Conservation (phyloP, 2,329 filamentous ascomycete species). For the Gaeumannomyces tritici region DNA sequence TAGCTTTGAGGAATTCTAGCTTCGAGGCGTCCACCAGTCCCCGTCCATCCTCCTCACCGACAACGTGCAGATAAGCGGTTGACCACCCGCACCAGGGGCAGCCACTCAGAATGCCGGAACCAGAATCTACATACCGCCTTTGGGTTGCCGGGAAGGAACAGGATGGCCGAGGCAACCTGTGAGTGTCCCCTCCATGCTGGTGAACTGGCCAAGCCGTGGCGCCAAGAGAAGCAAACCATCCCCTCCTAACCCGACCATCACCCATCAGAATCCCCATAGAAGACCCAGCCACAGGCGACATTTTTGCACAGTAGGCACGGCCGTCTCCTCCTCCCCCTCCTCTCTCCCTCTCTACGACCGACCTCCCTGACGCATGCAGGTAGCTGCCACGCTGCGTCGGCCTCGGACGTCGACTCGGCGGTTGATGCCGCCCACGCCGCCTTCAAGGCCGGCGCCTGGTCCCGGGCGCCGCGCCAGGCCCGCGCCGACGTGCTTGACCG, state of each 20-base stretch:
- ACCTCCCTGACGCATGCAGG: slow-evolving; percentile 2
- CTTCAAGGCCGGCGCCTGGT: slow-evolving; percentile 46
- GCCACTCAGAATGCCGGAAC: too few relatives aligned
- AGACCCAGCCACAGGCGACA: slow-evolving; percentile 15
- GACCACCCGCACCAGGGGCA: too few relatives aligned
- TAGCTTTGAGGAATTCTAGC: too few relatives aligned
- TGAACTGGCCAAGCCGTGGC: background rate
- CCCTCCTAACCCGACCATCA: background rate
- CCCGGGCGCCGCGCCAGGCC: slow-evolving; percentile 41
- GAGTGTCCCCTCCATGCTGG: background rate
- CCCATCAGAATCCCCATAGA: slow-evolving; percentile 15
- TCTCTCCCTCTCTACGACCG: background rate
- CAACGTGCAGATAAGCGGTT: too few relatives aligned
- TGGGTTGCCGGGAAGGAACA: slow-evolving; percentile 12
- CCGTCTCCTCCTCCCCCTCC: background rate
- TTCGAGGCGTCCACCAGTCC: too few relatives aligned
- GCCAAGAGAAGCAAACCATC: background rate
- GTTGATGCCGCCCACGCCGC: slow-evolving; percentile 30
- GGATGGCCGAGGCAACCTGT: slow-evolving; percentile 11
- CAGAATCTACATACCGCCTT: slow-evolving; percentile 3
- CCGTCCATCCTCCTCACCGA: too few relatives aligned
- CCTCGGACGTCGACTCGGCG: slow-evolving; percentile 29
- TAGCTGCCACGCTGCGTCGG: slow-evolving; percentile 38
- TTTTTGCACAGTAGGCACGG: slow-evolving; percentile 13
- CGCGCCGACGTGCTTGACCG: slow-evolving; percentile 55